These are phyloP conservation scores for Aureobasidium sp. DNA, from an alignment of 2,329 filamentous ascomycete genomes.

Conservation along the genomic window DNA sequence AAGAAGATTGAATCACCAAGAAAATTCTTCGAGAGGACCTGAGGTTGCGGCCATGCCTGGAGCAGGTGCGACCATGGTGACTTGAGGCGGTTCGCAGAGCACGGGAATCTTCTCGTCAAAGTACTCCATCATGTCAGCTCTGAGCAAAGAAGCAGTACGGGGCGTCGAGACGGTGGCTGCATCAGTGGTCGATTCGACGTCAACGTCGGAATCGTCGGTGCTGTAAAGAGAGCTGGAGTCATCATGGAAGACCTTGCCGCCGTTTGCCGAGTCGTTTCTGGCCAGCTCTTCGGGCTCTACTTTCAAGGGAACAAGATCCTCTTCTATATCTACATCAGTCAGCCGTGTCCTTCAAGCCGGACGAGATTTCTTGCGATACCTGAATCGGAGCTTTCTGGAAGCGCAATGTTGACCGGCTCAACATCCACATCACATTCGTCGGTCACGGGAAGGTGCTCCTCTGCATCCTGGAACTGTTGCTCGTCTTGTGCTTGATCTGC, in stretches of 20 bases:
- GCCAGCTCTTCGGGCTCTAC: not conserved
- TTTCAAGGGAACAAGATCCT: not conserved
- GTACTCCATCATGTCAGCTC: slow-evolving; percentile 10
- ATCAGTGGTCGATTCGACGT: slow-evolving; percentile 3
- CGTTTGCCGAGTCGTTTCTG: slow-evolving; percentile 10
- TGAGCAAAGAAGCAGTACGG: slow-evolving; percentile 6
- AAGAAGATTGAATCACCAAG: not conserved
- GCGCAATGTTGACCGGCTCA: not conserved
- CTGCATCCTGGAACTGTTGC: not conserved
- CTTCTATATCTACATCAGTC: not conserved
- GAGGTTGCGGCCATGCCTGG: slow-evolving; percentile 29
- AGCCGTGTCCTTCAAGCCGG: not conserved
- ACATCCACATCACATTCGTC: not conserved
- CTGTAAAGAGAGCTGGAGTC: slow-evolving; percentile 10
- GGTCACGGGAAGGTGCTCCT: not conserved
- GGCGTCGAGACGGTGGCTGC: slow-evolving; percentile 11
- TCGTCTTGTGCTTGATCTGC: not conserved
- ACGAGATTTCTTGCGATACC: too few relatives aligned
- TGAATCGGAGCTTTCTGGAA: not conserved
- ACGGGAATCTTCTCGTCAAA: slow-evolving; percentile 25
- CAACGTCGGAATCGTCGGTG: not conserved
- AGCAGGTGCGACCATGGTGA: slow-evolving; percentile 17
- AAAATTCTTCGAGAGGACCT: slow-evolving; percentile 27
- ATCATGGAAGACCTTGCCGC: slow-evolving; percentile 8
- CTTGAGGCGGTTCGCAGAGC: slow-evolving; percentile 19